These are phyloP conservation scores for Barbarea vulgaris DNA, from an alignment of 345 rosid species.

Conservation along the genomic window DNA sequence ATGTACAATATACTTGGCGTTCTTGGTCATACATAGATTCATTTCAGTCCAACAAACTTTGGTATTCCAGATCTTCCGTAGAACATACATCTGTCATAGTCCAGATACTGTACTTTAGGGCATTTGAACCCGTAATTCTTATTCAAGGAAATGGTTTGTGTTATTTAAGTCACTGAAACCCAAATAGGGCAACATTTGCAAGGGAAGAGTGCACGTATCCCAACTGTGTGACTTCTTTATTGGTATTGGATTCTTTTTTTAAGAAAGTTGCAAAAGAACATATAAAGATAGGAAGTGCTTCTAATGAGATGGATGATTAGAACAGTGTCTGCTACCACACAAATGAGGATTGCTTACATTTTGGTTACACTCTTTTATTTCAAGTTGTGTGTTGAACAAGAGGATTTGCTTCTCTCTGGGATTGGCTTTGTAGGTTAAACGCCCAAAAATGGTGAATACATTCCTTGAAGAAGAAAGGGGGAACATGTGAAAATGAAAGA, in stretches of 20 bases:
- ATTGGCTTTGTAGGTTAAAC: conserved; percentile 35
- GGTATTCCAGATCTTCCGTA: conserved; percentile 8
- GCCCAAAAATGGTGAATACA: conserved; percentile 26
- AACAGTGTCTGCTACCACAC: neutral
- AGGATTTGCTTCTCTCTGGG: neutral
- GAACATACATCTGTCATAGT: conserved; percentile 15
- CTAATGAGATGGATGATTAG: neutral
- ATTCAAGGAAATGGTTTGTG: neutral
- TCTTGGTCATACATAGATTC: conserved; percentile 1
- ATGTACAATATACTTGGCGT: conserved; percentile 7
- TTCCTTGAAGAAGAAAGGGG: conserved; percentile 34
- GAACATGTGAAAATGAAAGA: conserved; percentile 19
- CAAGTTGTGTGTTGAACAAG: conserved; percentile 6
- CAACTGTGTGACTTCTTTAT: neutral
- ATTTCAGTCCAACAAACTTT: conserved; percentile 3
- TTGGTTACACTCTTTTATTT: conserved; percentile 10
- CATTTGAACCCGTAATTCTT: neutral
- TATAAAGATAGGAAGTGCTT: conserved; percentile 1
- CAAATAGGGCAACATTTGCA: neutral
- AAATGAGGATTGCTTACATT: conserved; percentile 6
- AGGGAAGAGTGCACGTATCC: neutral
- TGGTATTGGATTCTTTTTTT: conserved; percentile 7
- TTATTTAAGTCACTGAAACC: neutral
- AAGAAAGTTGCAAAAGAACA: neutral
- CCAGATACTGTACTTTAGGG: neutral